Evolutionary conservation across 129 eudicot species (phyloP).

Genomic region (Gnaphalium uliginosum): DNA sequence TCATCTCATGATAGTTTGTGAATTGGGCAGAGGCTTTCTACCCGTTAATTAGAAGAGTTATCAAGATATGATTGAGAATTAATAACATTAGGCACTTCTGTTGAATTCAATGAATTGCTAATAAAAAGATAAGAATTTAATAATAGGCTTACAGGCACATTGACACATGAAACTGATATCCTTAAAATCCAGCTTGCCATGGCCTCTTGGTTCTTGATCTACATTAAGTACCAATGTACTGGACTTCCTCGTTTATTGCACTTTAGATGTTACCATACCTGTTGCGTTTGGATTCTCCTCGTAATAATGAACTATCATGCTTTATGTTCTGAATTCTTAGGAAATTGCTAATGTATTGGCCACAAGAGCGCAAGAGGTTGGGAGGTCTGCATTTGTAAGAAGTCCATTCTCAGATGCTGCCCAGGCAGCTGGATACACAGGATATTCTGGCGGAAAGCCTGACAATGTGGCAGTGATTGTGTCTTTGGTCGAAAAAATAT

Average conservation of each 20-base stretch:
- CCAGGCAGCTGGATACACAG: constrained; percentile 73
- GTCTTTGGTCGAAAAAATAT: constrained; percentile 57
- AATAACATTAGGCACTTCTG: neutral
- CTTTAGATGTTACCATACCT: neutral
- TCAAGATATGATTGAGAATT: neutral
- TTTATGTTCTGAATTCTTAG: constrained; percentile 32
- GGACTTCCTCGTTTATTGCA: neutral
- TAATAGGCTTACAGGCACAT: neutral
- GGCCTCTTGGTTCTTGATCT: neutral
- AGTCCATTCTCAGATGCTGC: constrained; percentile 92
- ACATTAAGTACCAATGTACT: neutral
- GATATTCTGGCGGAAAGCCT: constrained; percentile 79
- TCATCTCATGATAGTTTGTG: neutral
- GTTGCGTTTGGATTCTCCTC: neutral
- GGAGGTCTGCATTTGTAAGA: constrained; percentile 53
- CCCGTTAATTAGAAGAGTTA: neutral
- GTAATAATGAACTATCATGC: neutral
- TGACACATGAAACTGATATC: neutral
- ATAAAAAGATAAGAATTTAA: neutral
- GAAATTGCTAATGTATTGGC: constrained; percentile 76
- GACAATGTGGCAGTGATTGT: constrained; percentile 85
- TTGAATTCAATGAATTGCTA: neutral
- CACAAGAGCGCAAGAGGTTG: constrained; percentile 70
- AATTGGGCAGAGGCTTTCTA: neutral
- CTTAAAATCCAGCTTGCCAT: neutral